Evolutionary conservation across 2,329 filamentous ascomycete genomes (phyloP).

Genomic region (Rhinocladiella mackenziei): DNA sequence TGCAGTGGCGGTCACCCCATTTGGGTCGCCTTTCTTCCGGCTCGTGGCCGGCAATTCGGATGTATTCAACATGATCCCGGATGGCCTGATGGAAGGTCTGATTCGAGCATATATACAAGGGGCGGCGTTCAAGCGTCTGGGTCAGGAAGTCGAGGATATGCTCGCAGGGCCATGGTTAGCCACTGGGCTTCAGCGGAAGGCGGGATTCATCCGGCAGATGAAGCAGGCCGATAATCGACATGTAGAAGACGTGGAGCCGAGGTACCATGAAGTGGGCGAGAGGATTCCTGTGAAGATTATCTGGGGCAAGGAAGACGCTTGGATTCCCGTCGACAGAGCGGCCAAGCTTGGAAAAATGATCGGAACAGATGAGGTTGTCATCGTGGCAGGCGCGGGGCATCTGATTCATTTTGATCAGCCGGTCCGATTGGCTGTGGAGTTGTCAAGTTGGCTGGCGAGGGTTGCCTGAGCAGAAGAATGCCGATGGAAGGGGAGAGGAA

Average conservation of each 20-base stretch:
- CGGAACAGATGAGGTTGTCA: slow-evolving; percentile 34
- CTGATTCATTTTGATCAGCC: slow-evolving; percentile 45
- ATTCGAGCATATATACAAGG: slow-evolving; percentile 41
- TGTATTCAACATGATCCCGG: slow-evolving; percentile 35
- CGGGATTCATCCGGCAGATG: slow-evolving; percentile 43
- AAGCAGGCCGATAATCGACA: slow-evolving; percentile 35
- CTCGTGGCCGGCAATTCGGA: slow-evolving; percentile 36
- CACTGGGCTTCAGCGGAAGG: slow-evolving; percentile 30
- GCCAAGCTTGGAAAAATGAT: slow-evolving; percentile 33
- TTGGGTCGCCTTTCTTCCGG: slow-evolving; percentile 44
- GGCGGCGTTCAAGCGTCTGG: slow-evolving; percentile 35
- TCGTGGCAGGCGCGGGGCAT: slow-evolving; percentile 44
- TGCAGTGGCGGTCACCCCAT: slow-evolving; percentile 43
- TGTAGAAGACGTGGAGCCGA: slow-evolving; percentile 37
- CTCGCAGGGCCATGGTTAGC: slow-evolving; percentile 38
- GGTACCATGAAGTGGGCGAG: slow-evolving; percentile 37
- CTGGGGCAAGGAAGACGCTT: slow-evolving; percentile 45
- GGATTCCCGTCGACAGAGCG: slow-evolving; percentile 43
- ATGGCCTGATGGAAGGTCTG: slow-evolving; percentile 38
- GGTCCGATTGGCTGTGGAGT: slow-evolving; percentile 39
- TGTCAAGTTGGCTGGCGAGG: slow-evolving; percentile 35
- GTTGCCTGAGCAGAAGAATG: neutral
- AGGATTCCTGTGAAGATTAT: slow-evolving; percentile 41
- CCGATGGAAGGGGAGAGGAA: no score
- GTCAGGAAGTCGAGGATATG: slow-evolving; percentile 35